Evolutionary conservation across 139 green algal species (phyloP), one percentile per base, ranked within the genome.

Genomic region (Haematococcus sp.): DNA sequence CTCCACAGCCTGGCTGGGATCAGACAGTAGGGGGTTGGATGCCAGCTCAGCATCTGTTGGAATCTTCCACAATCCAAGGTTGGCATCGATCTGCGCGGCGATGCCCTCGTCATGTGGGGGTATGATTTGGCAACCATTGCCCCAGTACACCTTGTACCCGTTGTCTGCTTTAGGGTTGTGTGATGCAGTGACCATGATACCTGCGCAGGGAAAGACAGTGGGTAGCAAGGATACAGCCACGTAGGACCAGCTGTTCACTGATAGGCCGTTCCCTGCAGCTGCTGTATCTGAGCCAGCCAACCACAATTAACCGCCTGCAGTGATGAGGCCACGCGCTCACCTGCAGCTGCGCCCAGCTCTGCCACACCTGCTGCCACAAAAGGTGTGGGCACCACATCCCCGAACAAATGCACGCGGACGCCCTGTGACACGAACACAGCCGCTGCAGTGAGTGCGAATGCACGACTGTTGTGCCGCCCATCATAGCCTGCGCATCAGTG

Each of bases 121-220:
- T 19, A 95, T 92, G 79, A 95, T 94, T 76, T 95, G 86, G 66
- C 81, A 90, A 30, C 87, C 87, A 60, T 91, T 90, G 58, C 73
- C 69, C 83, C 34, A 40, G 16, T 71, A 16, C 58, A 89, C 88
- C 74, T 93, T 94, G 84, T 92, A 92, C 0, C 90, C 90, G 72
- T 95, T 95, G 84, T 95, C 67, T 2, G 40, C 70, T 40, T 93
- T 93, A 4, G 90, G 90, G 76, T 95, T 95, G 83, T 95, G 90
- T 0, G 73, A 87, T 2, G 90, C 90, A 0, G 90, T 95, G 52
- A 95, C 76, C 90, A 95, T 95, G 63, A 95, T 70, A 13, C 90
- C 90, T 3, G 40, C 11, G 40, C 11, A 49, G 40, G 40, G 40
- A 49, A 49, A n/a, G n/a, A n/a, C n/a, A n/a, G n/a, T n/a, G n/a